Evolutionary conservation across 1,284 basidiomycete genomes (phyloP).

Genomic region (Amanita bisporigera): DNA sequence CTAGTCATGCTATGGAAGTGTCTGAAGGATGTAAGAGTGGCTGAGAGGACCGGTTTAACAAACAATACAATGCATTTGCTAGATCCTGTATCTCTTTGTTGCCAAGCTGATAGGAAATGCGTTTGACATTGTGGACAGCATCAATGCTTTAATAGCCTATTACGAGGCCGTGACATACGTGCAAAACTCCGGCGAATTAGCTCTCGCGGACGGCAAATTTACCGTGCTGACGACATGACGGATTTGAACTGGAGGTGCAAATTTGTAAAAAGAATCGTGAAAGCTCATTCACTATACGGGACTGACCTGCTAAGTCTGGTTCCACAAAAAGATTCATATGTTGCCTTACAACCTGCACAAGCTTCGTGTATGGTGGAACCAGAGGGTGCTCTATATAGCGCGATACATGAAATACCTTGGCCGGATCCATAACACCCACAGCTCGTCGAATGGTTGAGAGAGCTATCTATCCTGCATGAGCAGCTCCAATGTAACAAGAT

Average conservation of each 20-base stretch:
- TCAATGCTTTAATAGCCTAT: not conserved
- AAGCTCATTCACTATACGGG: not conserved
- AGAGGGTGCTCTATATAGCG: conserved; percentile 36
- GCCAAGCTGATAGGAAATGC: too few relatives aligned
- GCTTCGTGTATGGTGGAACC: conserved; percentile 36
- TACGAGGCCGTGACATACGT: not conserved
- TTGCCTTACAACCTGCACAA: conserved; percentile 38
- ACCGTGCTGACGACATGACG: not conserved
- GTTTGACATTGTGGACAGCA: too few relatives aligned
- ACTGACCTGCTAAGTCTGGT: conserved; percentile 34
- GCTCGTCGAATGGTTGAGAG: conserved; percentile 41
- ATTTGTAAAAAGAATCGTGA: not conserved
- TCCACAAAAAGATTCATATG: conserved; percentile 42
- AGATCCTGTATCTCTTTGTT: too few relatives aligned
- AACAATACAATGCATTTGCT: too few relatives aligned
- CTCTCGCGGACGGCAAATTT: not conserved
- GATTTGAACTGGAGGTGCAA: conserved; percentile 13
- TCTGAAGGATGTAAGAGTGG: too few relatives aligned
- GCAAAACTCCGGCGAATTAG: not conserved
- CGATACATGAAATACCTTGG: conserved; percentile 36
- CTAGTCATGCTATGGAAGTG: too few relatives aligned
- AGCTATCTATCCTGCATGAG: conserved; percentile 38
- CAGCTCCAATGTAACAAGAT: not conserved
- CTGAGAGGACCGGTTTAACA: too few relatives aligned
- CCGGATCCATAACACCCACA: conserved; percentile 26